Percentiles rank a stretch among this genome's conserved stretches.
Conservation (phyloP, 108 stramenopile species). For the Cyclostephanos invisitatus region DNA sequence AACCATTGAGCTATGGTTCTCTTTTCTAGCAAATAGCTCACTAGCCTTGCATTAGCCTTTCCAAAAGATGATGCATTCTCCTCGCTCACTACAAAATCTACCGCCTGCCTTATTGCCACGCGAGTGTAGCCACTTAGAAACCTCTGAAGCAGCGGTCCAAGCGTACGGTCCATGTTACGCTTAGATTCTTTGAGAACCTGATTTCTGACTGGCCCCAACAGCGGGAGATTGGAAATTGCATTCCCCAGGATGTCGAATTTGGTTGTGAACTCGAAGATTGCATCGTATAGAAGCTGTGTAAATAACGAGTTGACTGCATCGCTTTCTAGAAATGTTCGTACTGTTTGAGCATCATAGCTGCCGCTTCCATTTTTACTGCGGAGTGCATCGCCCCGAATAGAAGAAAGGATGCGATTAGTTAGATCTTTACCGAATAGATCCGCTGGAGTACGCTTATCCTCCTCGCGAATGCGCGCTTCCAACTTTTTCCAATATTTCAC, state of each 20-base stretch:
- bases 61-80: constrained; percentile 59
- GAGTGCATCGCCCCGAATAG: constrained; percentile 33
- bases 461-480: constrained; percentile 36
- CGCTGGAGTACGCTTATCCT: constrained; percentile 43
- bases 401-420: constrained; percentile 53
- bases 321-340: constrained; percentile 58
- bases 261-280: constrained; percentile 67
- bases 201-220: constrained; percentile 70
- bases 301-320: constrained; percentile 70
- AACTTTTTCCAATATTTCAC: constrained; percentile 61
- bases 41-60: constrained; percentile 56
- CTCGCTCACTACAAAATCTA: constrained; percentile 62
- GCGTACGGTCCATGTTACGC: constrained; percentile 55
- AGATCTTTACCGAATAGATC: constrained; percentile 55
- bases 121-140: constrained; percentile 66
- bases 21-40: constrained; percentile 53
- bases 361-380: constrained; percentile 9
- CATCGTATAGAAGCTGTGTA: constrained; percentile 62
- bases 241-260: constrained; percentile 70
- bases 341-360: constrained; percentile 59
- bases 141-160: constrained; percentile 57
- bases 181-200: constrained; percentile 67
- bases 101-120: constrained; percentile 56
- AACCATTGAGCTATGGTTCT: constrained; percentile 46
- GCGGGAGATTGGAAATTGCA: constrained; percentile 56